phyloP scores from a whole-genome alignment of 2,329 filamentous ascomycete species.

The Aspergillus awamori region DNA sequence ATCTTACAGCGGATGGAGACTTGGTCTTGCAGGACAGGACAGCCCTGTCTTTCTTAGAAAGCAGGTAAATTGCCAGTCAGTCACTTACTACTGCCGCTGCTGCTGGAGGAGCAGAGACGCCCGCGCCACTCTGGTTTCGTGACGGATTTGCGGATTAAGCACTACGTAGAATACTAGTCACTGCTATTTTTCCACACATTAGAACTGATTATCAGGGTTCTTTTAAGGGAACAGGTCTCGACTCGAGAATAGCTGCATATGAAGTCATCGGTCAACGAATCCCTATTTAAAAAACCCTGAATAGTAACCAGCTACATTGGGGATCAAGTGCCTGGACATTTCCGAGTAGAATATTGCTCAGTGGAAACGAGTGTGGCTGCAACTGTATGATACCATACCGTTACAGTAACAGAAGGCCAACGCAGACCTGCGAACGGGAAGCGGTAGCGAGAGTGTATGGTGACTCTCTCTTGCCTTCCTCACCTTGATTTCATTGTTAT shows the following conservation, averaged over 20 bases:
- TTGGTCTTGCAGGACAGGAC: background rate
- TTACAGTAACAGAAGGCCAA: constrained; percentile 7
- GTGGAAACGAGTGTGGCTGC: constrained; percentile 15
- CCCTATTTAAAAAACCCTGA: background rate
- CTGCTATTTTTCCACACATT: background rate
- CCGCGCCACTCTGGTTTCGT: constrained; percentile 17
- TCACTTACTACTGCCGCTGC: background rate
- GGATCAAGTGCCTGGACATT: too few relatives aligned
- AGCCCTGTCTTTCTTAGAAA: constrained; percentile 10
- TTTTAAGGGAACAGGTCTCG: background rate
- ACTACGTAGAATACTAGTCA: background rate
- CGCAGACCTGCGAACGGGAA: constrained; percentile 15
- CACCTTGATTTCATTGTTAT: background rate
- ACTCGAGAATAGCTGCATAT: background rate
- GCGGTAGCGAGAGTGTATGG: constrained; percentile 8
- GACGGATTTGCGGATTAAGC: constrained; percentile 1
- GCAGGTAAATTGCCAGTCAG: background rate
- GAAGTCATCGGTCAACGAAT: background rate
- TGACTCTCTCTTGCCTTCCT: background rate
- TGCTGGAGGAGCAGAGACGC: constrained; percentile 10
- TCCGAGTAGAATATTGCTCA: background rate
- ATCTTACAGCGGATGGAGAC: constrained; percentile 6
- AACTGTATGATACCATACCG: constrained; percentile 19
- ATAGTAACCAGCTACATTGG: background rate
- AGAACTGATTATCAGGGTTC: background rate